phyloP scores from a whole-genome alignment of 1,284 basidiomycete species.

The Singerocomus inundabilis region DNA sequence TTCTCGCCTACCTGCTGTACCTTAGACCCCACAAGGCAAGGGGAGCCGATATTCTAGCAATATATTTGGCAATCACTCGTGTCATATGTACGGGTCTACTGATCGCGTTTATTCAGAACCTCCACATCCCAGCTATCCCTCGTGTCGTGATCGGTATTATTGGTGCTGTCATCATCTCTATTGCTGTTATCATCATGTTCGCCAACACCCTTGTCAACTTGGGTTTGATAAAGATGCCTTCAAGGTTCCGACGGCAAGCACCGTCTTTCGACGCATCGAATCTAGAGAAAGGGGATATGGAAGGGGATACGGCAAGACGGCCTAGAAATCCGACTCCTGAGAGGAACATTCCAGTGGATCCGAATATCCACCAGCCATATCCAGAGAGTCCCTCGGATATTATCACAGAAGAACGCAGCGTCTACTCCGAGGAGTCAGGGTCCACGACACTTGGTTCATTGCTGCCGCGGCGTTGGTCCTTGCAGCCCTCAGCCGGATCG shows the following conservation, averaged over 20 bases:
- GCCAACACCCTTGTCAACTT: slow-evolving; percentile 54
- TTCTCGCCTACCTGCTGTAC: slow-evolving; percentile 54
- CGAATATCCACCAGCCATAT: slow-evolving; percentile 42
- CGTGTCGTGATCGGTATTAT: slow-evolving; percentile 74
- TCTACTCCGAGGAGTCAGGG: slow-evolving; percentile 37
- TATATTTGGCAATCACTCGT: slow-evolving; percentile 61
- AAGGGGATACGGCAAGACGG: slow-evolving; percentile 29
- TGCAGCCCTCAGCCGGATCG: slow-evolving; percentile 40
- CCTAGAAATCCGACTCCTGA: slow-evolving; percentile 58
- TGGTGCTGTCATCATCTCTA: slow-evolving; percentile 57
- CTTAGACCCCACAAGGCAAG: slow-evolving; percentile 57
- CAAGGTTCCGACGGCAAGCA: slow-evolving; percentile 13
- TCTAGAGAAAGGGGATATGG: slow-evolving; percentile 32
- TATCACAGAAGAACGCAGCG: slow-evolving; percentile 33
- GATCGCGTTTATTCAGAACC: slow-evolving; percentile 63
- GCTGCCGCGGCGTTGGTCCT: slow-evolving; percentile 46
- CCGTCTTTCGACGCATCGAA: slow-evolving; percentile 15
- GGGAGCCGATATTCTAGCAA: slow-evolving; percentile 60
- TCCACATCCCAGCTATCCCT: slow-evolving; percentile 65
- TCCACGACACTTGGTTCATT: slow-evolving; percentile 43
- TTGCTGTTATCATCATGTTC: slow-evolving; percentile 58
- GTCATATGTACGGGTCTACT: slow-evolving; percentile 61
- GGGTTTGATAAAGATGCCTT: slow-evolving; percentile 34
- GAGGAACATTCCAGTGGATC: slow-evolving; percentile 43
- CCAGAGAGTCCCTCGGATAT: slow-evolving; percentile 35